Evolutionary conservation across 768 basidiomycete genomes (phyloP), one percentile per base, ranked within the genome.

Genomic region (Amanita fuliginea): DNA sequence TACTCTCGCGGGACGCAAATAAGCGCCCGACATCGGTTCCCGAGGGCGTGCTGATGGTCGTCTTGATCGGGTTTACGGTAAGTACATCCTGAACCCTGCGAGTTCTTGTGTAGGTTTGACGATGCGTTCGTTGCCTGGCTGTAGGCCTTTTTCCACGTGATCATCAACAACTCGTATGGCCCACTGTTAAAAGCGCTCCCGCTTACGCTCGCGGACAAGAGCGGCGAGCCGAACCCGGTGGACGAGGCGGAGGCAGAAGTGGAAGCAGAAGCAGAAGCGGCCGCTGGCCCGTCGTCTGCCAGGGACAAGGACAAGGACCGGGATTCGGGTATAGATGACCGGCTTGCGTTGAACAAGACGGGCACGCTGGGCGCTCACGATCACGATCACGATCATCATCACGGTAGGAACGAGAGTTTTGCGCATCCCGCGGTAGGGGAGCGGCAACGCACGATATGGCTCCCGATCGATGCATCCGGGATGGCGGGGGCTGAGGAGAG

Each of bases 21-120:
- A 52, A 64, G 0, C 69, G 81, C 0, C 62, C 79, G 0, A 75
- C 74, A 22, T 79, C 88, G 1, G 49, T 86, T 0, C 73, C 86
- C 0, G 76, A 96, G 64, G 96, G 83, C 8, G 81, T 75, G 26
- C 63, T 96, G 46, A 90, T 90, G 87, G 62, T 97, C 24, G 78
- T 94, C 4, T 68, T 99, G 49, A 88, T 97, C 54, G 65, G 80
- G 18, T 52, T 91, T 53, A 97, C 96, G 6, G 88, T 90, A 57
- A 60, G 86, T 11, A 24, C 22, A 24, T 24, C n/a, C n/a, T n/a
- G n/a, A n/a, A 16, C 16, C 14, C 40, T n/a, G 28, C 28, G 8
- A 28, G 28, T 28, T 24, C 5, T 24, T 24, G 22, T 24, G 2
- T 24, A 24, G 3, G 22, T 3, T 24, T 24, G 22, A 24, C 22